Evolutionary conservation across 2,329 filamentous ascomycete species (phyloP), one percentile per base, ranked within the genome.

Genomic region (Arachnomyces sp.): DNA sequence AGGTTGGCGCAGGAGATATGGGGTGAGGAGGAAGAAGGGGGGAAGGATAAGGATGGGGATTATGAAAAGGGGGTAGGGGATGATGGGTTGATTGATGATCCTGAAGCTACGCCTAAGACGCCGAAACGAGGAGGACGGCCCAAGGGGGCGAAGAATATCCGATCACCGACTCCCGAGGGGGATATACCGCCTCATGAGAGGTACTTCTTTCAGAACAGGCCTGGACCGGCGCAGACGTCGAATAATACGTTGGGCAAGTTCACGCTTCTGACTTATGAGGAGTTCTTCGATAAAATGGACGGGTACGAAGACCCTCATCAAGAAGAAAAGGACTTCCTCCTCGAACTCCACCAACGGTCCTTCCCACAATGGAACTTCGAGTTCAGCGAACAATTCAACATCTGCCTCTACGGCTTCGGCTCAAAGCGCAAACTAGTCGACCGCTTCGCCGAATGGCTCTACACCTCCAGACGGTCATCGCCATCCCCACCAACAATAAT

Each of bases 361-460:
- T 96, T 94, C 58, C 76, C 82, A 2, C 92, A 96, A 58, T 98
- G 92, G 92, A 67, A 75, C 1, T 95, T 96, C 58, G 92, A 98
- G 66, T 74, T 96, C 12, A 72, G 79, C 4, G 79, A 94, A 58
- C 80, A 81, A 15, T 96, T 94, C 68, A 88, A 85, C 54, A 70
- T 96, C 38, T 94, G 92, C 57, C 66, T 95, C 0, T 95, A 93
- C 58, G 92, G 92, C 20, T 94, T 87, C 58, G 92, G 92, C 1
- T 94, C 88, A 2, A 98, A 98, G 63, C 74, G 84, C 28, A 66
- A 70, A 2, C 74, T 96, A 1, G 70, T 90, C 7, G 77, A 81
- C 44, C 72, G 76, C 32, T 93, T 94, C 58, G 88, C 86, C 1
- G 74, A 77, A 41, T 77, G 85, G 59, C 55, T 84, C 11, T 77